Evolutionary conservation across 495 filamentous ascomycete genomes (phyloP), one percentile per base, ranked within the genome.

Genomic region (Xylaria curta): DNA sequence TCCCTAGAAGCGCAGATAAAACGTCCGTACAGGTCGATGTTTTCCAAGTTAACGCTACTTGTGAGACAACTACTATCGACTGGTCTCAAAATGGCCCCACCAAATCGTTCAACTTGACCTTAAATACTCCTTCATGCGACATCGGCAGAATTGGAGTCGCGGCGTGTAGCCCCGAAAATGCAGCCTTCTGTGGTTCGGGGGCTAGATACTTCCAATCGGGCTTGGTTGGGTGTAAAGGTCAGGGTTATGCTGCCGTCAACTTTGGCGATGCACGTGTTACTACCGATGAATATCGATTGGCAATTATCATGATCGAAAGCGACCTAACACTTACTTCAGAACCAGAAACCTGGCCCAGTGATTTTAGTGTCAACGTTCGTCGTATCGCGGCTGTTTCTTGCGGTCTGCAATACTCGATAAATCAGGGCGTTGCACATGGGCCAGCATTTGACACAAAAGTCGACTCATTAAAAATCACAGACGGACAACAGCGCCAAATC

Each of bases 371-470:
- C 44, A n/a, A 17, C 15, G 54, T 61, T 61, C 31, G 36, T 6
- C 58, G 13, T 24, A 21, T 40, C 9, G 58, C 58, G 2, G 58
- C 58, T 19, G 36, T 61, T 40, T 38, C 58, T n/a, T 61, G 36
- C n/a, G 19, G 9, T 24, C 17, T 61, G 33, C 17, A 61, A 38
- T 61, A 61, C 58, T 61, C 58, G 9, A 61, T 61, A n/a, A 24
- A 61, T 40, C 58, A 61, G 15, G 58, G 33, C 19, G 8, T 40
- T 61, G 58, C 33, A 3, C 36, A 40, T 24, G 58, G 58, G 36
- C 58, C 58, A 61, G 36, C 58, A 40, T 61, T 40, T 28, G 58
- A 61, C 58, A 61, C 58, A 13, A 61, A 38, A 61, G 5, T 61
- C 33, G 58, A 61, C 33, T 40, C 33, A 40, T 40, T 61, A 19